Conservation (phyloP, 2,329 filamentous ascomycete genomes). For the Ceratocystis huliohia region DNA sequence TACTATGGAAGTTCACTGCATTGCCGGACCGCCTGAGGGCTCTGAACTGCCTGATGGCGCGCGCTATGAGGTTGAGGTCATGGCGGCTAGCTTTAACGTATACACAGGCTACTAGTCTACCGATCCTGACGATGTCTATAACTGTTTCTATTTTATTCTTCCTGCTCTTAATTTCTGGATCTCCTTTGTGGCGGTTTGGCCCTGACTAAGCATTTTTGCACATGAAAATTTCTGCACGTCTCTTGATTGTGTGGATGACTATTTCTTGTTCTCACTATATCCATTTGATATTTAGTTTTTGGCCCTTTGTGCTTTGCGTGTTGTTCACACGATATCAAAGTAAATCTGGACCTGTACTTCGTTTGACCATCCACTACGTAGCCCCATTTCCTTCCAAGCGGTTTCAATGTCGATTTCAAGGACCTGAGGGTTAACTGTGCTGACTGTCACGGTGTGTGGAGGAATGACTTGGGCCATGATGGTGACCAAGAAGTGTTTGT, state of each 20-base stretch:
- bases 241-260: slow-evolving; percentile 3
- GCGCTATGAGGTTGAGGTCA: slow-evolving; percentile 63
- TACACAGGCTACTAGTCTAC: slow-evolving; percentile 16
- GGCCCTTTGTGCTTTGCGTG: not conserved
- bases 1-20: slow-evolving; percentile 63
- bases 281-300: not conserved
- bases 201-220: not conserved
- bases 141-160: slow-evolving; percentile 4
- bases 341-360: slow-evolving; percentile 59
- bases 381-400: slow-evolving; percentile 64
- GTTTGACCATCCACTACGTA: slow-evolving; percentile 66
- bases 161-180: not conserved
- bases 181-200: not conserved
- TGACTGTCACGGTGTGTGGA: slow-evolving; percentile 48
- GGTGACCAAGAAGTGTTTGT: slow-evolving; percentile 57
- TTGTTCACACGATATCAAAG: slow-evolving; percentile 29
- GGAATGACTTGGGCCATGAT: slow-evolving; percentile 63
- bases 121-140: not conserved
- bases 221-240: not conserved
- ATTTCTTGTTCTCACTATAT: slow-evolving; percentile 20
- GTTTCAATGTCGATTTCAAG: slow-evolving; percentile 63
- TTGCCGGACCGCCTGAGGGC: slow-evolving; percentile 53
- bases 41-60: slow-evolving; percentile 45
- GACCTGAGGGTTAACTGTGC: slow-evolving; percentile 41
- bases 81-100: slow-evolving; percentile 58